These are phyloP conservation scores for Wickerhamiella nectarea DNA, from an alignment of 805 yeast species.

Conservation along the genomic window DNA sequence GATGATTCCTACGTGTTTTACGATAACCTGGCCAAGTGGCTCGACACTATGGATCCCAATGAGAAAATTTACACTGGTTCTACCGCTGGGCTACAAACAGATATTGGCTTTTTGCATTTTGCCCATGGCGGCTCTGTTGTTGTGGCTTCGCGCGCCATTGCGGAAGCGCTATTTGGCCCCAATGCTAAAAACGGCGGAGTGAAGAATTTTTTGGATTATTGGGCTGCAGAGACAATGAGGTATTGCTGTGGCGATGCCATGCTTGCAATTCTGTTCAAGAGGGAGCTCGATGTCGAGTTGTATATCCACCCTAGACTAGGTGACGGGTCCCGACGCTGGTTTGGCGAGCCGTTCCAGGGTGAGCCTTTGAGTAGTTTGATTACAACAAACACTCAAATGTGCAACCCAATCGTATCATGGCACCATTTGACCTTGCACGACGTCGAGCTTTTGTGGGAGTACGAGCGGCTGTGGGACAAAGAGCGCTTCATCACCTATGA, in stretches of 20 bases:
- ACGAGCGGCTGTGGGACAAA: slow-evolving; percentile 21
- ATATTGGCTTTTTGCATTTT: slow-evolving; percentile 16
- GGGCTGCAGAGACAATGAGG: slow-evolving; percentile 16
- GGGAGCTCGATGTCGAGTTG: slow-evolving; percentile 16
- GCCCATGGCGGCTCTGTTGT: slow-evolving; percentile 32
- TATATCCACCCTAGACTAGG: slow-evolving; percentile 7
- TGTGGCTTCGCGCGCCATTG: slow-evolving; percentile 23
- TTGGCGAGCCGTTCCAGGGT: slow-evolving; percentile 23
- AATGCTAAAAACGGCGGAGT: slow-evolving; percentile 14
- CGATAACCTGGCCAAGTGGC: slow-evolving; percentile 21
- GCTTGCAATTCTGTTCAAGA: slow-evolving; percentile 23
- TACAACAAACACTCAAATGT: slow-evolving; percentile 20
- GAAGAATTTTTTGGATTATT: slow-evolving; percentile 12
- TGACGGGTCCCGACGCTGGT: slow-evolving; percentile 12
- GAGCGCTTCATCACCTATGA: slow-evolving; percentile 17
- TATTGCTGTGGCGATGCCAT: slow-evolving; percentile 29
- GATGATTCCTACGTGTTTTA: slow-evolving; percentile 26
- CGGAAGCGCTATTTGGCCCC: slow-evolving; percentile 22
- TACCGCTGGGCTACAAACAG: slow-evolving; percentile 3
- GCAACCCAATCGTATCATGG: slow-evolving; percentile 25
- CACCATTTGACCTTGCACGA: slow-evolving; percentile 26
- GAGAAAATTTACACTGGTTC: slow-evolving; percentile 24
- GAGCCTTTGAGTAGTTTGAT: slow-evolving; percentile 20
- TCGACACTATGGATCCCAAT: slow-evolving; percentile 21
- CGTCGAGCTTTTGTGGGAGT: slow-evolving; percentile 26